These are phyloP conservation scores for Fusarium buxicola DNA, from an alignment of 2,329 filamentous ascomycete species.

Conservation along the genomic window DNA sequence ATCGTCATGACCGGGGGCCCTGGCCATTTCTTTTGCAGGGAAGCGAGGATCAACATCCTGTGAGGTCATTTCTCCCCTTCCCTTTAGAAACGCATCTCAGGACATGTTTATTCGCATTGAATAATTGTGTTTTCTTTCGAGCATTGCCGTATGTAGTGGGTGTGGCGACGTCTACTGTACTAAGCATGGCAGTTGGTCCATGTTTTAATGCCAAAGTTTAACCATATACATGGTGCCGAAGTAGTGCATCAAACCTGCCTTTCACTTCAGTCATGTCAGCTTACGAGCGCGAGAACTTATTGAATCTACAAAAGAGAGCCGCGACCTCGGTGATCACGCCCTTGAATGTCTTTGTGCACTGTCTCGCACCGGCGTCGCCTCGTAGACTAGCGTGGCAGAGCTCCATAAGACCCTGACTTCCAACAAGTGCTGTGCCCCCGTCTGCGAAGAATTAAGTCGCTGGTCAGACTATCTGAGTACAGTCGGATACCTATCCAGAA, in stretches of 20 bases:
- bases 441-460: neutral
- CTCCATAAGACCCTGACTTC: neutral
- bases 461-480: no score
- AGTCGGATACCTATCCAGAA: no score
- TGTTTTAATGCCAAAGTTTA: neutral
- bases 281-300: neutral
- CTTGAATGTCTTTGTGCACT: neutral
- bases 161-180: no score
- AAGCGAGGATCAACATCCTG: constrained; percentile 14
- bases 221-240: neutral
- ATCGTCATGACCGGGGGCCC: constrained; percentile 33
- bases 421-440: neutral
- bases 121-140: constrained; percentile 11
- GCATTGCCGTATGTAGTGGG: neutral
- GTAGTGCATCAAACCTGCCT: neutral
- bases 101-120: constrained; percentile 13
- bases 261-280: neutral
- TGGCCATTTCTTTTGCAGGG: constrained; percentile 9
- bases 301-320: neutral
- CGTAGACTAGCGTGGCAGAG: neutral
- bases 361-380: neutral
- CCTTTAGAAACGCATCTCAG: neutral
- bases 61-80: constrained; percentile 39
- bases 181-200: no score
- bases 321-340: neutral